These are phyloP conservation scores for Crassisporium funariophilum DNA, from an alignment of 768 basidiomycete species.

Conservation along the genomic window DNA sequence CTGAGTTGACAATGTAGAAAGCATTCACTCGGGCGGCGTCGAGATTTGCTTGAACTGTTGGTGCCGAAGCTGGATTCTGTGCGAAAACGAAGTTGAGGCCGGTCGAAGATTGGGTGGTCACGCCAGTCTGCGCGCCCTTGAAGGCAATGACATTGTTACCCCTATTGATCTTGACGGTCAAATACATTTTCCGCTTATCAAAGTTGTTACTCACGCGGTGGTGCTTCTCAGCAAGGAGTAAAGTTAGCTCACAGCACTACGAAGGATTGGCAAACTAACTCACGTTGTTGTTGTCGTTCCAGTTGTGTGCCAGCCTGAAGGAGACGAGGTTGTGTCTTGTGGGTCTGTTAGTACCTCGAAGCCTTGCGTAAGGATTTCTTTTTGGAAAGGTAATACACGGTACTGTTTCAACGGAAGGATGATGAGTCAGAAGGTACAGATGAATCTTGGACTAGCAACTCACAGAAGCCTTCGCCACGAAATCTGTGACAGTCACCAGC, in stretches of 20 bases:
- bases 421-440: neutral
- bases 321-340: conserved; percentile 54
- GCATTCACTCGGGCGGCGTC: conserved; percentile 54
- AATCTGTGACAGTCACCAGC: conserved; percentile 54
- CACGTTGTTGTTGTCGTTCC: conserved; percentile 30
- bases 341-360: conserved; percentile 53
- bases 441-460: conserved; percentile 19
- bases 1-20: conserved; percentile 62
- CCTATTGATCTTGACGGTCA: conserved; percentile 5
- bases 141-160: conserved; percentile 36
- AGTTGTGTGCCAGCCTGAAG: conserved; percentile 50
- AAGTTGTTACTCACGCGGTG: too few species aligned
- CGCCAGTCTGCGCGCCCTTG: conserved; percentile 30
- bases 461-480: conserved; percentile 48
- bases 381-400: conserved; percentile 50
- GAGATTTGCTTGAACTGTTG: conserved; percentile 43
- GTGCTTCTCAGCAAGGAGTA: neutral
- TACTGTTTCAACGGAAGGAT: conserved; percentile 20
- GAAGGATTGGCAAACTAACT: neutral
- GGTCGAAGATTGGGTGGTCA: conserved; percentile 38
- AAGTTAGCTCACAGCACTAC: conserved; percentile 1
- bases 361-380: conserved; percentile 52
- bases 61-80: conserved; percentile 33
- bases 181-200: too few species aligned
- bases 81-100: conserved; percentile 43